phyloP scores from a whole-genome alignment of 148 eudicot genomes.

The Cornus kousa region DNA sequence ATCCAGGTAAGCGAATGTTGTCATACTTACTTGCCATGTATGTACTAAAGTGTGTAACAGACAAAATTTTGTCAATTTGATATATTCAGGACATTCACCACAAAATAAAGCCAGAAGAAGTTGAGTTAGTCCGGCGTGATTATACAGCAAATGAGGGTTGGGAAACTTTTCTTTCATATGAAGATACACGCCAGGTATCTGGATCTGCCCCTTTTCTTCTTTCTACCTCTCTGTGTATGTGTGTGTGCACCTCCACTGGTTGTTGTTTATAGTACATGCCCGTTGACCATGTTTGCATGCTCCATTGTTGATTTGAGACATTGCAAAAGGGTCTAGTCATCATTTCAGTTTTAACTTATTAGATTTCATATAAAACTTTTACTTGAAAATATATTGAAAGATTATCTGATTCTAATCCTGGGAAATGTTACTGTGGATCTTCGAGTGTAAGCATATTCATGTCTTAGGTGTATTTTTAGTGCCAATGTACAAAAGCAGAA shows the following conservation, averaged over 20 bases:
- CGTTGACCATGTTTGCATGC: conserved; percentile 1
- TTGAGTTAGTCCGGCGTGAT: conserved; percentile 96
- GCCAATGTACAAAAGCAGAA: neutral
- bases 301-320: neutral
- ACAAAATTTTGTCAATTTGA: neutral
- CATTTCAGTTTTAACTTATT: neutral
- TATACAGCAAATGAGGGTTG: conserved; percentile 98
- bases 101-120: conserved; percentile 95
- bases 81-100: conserved; percentile 83
- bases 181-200: conserved; percentile 87
- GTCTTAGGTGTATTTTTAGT: neutral
- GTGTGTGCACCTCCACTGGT: neutral
- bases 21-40: neutral
- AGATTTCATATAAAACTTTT: neutral
- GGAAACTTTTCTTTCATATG: conserved; percentile 98
- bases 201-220: neutral
- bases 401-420: neutral
- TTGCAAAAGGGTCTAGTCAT: neutral
- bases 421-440: neutral
- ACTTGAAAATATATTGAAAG: too few relatives aligned
- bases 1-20: conserved; percentile 58
- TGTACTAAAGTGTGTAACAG: neutral
- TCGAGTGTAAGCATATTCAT: neutral
- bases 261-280: too few relatives aligned
- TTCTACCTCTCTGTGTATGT: neutral